phyloP scores from a whole-genome alignment of 2,329 filamentous ascomycete genomes.

The Venturia aucupariae region DNA sequence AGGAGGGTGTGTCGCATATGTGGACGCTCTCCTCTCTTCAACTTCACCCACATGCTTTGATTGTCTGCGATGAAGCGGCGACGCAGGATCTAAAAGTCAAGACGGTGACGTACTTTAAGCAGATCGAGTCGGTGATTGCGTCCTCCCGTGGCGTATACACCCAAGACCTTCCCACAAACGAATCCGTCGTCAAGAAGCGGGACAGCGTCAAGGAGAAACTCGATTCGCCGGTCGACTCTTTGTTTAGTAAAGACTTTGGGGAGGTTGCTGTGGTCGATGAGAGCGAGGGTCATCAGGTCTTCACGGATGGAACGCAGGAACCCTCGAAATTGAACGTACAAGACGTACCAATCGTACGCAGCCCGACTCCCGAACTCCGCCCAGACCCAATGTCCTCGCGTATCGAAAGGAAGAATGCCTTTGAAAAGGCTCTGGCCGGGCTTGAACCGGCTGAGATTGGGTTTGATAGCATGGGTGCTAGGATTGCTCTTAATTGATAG shows the following conservation, averaged over 20 bases:
- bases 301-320: neutral
- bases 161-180: slow-evolving; percentile 24
- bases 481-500: neutral
- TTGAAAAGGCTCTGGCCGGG: slow-evolving; percentile 18
- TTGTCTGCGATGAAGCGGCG: slow-evolving; percentile 71
- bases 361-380: slow-evolving; percentile 26
- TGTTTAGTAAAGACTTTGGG: neutral
- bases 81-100: slow-evolving; percentile 40
- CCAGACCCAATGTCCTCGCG: slow-evolving; percentile 28
- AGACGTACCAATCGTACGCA: slow-evolving; percentile 15
- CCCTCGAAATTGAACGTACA: slow-evolving; percentile 10
- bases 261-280: neutral
- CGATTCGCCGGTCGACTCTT: slow-evolving; percentile 21
- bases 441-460: slow-evolving; percentile 17
- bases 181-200: slow-evolving; percentile 24
- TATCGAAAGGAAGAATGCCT: slow-evolving; percentile 13
- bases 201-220: slow-evolving; percentile 22
- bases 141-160: slow-evolving; percentile 34
- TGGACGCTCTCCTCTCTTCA: slow-evolving; percentile 80
- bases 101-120: slow-evolving; percentile 41
- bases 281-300: too few relatives aligned
- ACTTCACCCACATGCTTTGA: slow-evolving; percentile 70
- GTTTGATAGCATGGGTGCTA: slow-evolving; percentile 6
- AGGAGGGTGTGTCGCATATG: slow-evolving; percentile 80
- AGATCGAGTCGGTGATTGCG: slow-evolving; percentile 38